phyloP scores from a whole-genome alignment of 2,329 filamentous ascomycete genomes.

The Sarocladium oryzae region DNA sequence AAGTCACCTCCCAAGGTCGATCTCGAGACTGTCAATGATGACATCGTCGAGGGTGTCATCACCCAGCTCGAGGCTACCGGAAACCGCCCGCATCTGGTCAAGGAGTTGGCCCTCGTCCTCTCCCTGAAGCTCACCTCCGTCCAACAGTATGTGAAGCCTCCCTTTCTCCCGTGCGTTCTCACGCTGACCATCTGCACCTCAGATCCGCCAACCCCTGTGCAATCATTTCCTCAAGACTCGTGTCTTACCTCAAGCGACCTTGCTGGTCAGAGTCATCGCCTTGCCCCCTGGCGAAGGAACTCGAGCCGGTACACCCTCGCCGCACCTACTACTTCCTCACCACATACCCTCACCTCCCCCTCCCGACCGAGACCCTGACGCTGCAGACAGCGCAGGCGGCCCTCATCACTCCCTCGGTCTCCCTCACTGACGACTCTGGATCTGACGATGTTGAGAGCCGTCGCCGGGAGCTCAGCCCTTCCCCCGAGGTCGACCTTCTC shows the following conservation, averaged over 20 bases:
- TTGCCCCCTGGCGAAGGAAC: conserved; percentile 87
- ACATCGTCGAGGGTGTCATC: conserved; percentile 89
- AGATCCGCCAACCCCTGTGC: conserved; percentile 95
- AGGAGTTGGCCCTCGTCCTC: conserved; percentile 80
- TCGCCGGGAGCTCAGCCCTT: conserved; percentile 71
- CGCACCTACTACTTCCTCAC: conserved; percentile 96
- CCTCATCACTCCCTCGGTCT: conserved; percentile 79
- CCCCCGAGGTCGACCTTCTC: conserved; percentile 87
- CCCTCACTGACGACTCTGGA: conserved; percentile 40
- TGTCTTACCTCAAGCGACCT: conserved; percentile 81
- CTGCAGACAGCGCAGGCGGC: conserved; percentile 23
- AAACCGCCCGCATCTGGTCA: conserved; percentile 90
- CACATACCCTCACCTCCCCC: conserved; percentile 74
- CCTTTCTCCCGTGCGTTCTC: conserved; percentile 10
- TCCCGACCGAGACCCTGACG: conserved; percentile 47
- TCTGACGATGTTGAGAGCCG: conserved; percentile 69
- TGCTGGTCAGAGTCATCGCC: conserved; percentile 71
- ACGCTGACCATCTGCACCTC: conserved; percentile 22
- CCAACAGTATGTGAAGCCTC: conserved; percentile 67
- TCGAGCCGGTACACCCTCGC: conserved; percentile 85
- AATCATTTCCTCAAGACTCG: conserved; percentile 87
- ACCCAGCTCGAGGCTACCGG: conserved; percentile 81
- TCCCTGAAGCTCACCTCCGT: conserved; percentile 72
- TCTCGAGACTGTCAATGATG: conserved; percentile 81
- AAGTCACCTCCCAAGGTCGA: conserved; percentile 37